phyloP scores from a whole-genome alignment of 495 filamentous ascomycete genomes.

The Penicillium alfredii region DNA sequence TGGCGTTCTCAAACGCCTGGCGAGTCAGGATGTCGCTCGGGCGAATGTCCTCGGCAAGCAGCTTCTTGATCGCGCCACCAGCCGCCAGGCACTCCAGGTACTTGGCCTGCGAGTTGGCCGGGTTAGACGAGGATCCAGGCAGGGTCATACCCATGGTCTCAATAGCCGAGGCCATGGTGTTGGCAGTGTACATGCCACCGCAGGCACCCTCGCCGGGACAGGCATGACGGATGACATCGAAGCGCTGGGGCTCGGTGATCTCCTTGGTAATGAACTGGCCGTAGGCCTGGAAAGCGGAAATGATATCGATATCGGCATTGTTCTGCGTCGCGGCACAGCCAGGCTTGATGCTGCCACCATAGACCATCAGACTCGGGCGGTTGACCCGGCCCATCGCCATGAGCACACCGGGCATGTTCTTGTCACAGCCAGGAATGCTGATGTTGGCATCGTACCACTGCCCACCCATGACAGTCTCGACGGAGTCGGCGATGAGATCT shows the following conservation, averaged over 20 bases:
- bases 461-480: slow-evolving; percentile 97
- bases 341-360: slow-evolving; percentile 90
- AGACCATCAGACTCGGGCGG: slow-evolving; percentile 91
- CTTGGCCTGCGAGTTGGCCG: slow-evolving; percentile 83
- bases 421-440: slow-evolving; percentile 97
- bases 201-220: slow-evolving; percentile 92
- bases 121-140: slow-evolving; percentile 87
- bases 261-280: slow-evolving; percentile 89
- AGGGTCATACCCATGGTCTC: slow-evolving; percentile 95
- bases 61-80: slow-evolving; percentile 78
- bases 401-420: slow-evolving; percentile 98
- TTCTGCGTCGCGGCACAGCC: slow-evolving; percentile 68
- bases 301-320: slow-evolving; percentile 82
- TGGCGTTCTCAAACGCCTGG: slow-evolving; percentile 91
- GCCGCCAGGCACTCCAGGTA: slow-evolving; percentile 77
- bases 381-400: slow-evolving; percentile 98
- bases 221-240: slow-evolving; percentile 91
- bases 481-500: slow-evolving; percentile 94
- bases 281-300: slow-evolving; percentile 97
- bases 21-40: slow-evolving; percentile 88
- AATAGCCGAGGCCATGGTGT: slow-evolving; percentile 97
- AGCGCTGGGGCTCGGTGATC: slow-evolving; percentile 83
- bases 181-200: slow-evolving; percentile 99
- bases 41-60: slow-evolving; percentile 81
- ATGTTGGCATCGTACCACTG: slow-evolving; percentile 99